Evolutionary conservation across 2,329 filamentous ascomycete genomes (phyloP).

Genomic region (Camptophora hylomeconis): DNA sequence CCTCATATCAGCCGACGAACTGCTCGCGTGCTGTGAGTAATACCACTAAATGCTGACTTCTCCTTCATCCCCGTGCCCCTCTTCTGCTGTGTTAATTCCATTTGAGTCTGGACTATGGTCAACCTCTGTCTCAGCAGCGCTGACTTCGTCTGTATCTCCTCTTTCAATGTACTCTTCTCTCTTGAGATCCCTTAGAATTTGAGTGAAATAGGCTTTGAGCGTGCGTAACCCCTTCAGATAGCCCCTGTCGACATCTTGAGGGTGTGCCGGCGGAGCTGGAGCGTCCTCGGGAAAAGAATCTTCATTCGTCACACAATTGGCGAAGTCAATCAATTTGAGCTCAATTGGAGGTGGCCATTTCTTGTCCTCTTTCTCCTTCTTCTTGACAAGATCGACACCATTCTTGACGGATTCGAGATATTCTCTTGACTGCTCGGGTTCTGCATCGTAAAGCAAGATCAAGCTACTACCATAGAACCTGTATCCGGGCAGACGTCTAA

Average conservation of each 20-base stretch:
- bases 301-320: slow-evolving; percentile 87
- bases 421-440: slow-evolving; percentile 31
- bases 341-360: slow-evolving; percentile 49
- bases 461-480: slow-evolving; percentile 92
- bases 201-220: slow-evolving; percentile 70
- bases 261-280: slow-evolving; percentile 68
- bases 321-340: slow-evolving; percentile 96
- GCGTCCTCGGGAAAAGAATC: slow-evolving; percentile 47
- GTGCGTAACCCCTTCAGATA: slow-evolving; percentile 76
- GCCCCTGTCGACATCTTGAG: slow-evolving; percentile 68
- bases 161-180: slow-evolving; percentile 27
- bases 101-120: slow-evolving; percentile 3
- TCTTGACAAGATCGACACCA: slow-evolving; percentile 14
- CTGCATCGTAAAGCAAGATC: slow-evolving; percentile 93
- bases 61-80: slow-evolving; percentile 3
- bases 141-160: slow-evolving; percentile 25
- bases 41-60: slow-evolving; percentile 4
- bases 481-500: slow-evolving; percentile 67
- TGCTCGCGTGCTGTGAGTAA: too few species aligned
- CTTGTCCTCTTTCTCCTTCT: slow-evolving; percentile 16
- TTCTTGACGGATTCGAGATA: slow-evolving; percentile 14
- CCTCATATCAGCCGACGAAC: too few species aligned
- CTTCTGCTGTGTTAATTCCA: too few species aligned
- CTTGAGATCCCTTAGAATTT: slow-evolving; percentile 67
- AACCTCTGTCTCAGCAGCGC: slow-evolving; percentile 1